phyloP scores from a whole-genome alignment of 2,329 filamentous ascomycete genomes.

The Diaporthe australafricana region DNA sequence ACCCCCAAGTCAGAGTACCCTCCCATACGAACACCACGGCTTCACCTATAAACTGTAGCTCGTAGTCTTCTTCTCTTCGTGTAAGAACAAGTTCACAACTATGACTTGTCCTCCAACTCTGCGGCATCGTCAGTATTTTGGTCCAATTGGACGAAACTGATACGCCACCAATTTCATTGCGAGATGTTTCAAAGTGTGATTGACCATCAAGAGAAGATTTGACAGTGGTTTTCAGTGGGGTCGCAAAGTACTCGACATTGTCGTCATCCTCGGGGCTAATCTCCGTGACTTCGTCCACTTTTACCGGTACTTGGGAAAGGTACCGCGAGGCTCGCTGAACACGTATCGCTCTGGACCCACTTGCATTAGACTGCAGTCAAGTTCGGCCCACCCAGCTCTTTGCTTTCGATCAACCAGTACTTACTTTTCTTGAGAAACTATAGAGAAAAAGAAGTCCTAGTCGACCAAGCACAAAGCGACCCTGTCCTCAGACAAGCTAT shows the following conservation, averaged over 20 bases:
- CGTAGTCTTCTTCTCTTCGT: background rate
- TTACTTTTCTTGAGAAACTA: background rate
- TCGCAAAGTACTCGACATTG: constrained; percentile 30
- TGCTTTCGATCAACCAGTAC: background rate
- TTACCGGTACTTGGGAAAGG: background rate
- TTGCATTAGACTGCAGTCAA: background rate
- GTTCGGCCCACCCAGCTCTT: background rate
- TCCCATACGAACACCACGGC: background rate
- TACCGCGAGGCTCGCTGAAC: too few species aligned
- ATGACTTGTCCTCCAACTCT: background rate
- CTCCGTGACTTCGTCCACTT: background rate
- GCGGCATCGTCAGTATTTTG: background rate
- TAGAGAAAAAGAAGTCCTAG: background rate
- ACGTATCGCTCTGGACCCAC: too few species aligned
- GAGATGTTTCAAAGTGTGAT: background rate
- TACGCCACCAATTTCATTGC: background rate
- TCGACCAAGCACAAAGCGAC: background rate
- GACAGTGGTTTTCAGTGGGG: constrained; percentile 23
- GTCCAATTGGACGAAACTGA: background rate
- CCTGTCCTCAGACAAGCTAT: background rate
- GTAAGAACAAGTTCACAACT: background rate
- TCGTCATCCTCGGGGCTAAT: constrained; percentile 13
- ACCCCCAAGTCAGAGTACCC: background rate
- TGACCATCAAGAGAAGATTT: background rate
- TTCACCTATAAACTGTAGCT: background rate